Conservation (phyloP, 1,284 basidiomycete genomes). For the Chondrostereum purpureum region DNA sequence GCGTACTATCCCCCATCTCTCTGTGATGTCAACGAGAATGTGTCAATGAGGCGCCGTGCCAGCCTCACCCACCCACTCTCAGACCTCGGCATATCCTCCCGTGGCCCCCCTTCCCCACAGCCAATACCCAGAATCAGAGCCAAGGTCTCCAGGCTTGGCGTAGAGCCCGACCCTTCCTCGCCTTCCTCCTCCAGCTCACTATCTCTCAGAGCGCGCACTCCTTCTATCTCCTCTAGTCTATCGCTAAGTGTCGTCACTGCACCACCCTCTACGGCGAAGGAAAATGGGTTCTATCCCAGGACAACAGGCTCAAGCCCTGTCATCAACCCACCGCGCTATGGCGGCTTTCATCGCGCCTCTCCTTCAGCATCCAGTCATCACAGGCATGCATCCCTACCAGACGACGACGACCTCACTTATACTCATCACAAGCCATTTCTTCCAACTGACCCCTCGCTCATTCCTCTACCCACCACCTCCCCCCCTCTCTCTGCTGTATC, state of each 20-base stretch:
- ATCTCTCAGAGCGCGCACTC: conserved; percentile 14
- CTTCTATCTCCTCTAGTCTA: conserved; percentile 33
- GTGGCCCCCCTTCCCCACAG: conserved; percentile 17
- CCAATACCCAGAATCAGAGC: conserved; percentile 41
- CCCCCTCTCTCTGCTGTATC: conserved; percentile 66
- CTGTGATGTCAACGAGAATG: conserved; percentile 17
- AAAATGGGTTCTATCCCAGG: conserved; percentile 44
- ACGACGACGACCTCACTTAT: conserved; percentile 24
- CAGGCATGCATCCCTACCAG: conserved; percentile 31
- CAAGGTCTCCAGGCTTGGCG: conserved; percentile 45
- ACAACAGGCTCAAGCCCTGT: conserved; percentile 46
- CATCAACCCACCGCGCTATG: conserved; percentile 52
- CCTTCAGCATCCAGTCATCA: conserved; percentile 24
- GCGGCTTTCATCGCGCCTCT: conserved; percentile 28
- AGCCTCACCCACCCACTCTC: conserved; percentile 28
- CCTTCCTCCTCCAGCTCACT: conserved; percentile 6
- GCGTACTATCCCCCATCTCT: conserved; percentile 29
- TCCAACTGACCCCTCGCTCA: conserved; percentile 42
- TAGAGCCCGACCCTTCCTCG: conserved; percentile 16
- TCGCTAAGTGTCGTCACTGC: conserved; percentile 24
- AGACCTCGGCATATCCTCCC: conserved; percentile 14
- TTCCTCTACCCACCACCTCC: conserved; percentile 58
- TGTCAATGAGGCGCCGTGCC: conserved; percentile 21
- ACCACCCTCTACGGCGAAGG: conserved; percentile 21
- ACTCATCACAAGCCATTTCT: conserved; percentile 5